Base-by-base conservation (phyloP, 495 filamentous ascomycete species). In the Cercophora newfieldiana region DNA sequence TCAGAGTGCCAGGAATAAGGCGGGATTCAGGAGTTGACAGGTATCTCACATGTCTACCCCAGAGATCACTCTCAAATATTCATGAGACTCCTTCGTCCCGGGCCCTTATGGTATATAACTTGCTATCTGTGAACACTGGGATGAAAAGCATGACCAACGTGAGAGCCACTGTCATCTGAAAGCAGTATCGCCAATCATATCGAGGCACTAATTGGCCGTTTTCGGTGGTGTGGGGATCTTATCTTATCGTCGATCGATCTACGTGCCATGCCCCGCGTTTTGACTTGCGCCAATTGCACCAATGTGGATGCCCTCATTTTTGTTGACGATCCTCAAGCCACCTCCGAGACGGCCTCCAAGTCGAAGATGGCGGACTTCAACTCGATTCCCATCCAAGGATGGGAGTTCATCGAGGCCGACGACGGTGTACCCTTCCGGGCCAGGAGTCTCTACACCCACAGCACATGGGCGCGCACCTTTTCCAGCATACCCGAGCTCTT, bases 381-480 rank as follows among this genome's bases (percentile, higher is more conserved):
- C 5, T 51, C 61, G 59, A 58, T 76, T 59, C 68, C 72, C 14
- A n/a, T 56, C 37, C 61, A 68, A 22, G 63, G 70, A 33, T 69
- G 65, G 49, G 60, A 66, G 44, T 65, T 66, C 37, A 62, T 79
- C 51, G 53, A 68, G 22, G 33, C 25, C 18, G 59, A 69, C 50
- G 77, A 81, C 67, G 75, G 64, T 58, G 66, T 93, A 26, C 89
- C 92, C 28, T 97, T 97, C 82, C 91, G 89, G 77, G 89, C 91
- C 3, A 81, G 83, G 56, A 77, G 80, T 63, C 78, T 84, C 30
- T 87, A 97, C 77, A 78, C 85, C 37, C 95, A 99, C 82, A 89
- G 90, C 71, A 99, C 96, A n/a, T 99, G 95, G 95, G 95, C 96
- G 26, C 90, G 88, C 73, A 98, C 95, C 47, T 95, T 93, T 79